Evolutionary conservation across 1,284 basidiomycete species (phyloP), one percentile per base, ranked within the genome.

Genomic region (Sanghuangporus weigelae): DNA sequence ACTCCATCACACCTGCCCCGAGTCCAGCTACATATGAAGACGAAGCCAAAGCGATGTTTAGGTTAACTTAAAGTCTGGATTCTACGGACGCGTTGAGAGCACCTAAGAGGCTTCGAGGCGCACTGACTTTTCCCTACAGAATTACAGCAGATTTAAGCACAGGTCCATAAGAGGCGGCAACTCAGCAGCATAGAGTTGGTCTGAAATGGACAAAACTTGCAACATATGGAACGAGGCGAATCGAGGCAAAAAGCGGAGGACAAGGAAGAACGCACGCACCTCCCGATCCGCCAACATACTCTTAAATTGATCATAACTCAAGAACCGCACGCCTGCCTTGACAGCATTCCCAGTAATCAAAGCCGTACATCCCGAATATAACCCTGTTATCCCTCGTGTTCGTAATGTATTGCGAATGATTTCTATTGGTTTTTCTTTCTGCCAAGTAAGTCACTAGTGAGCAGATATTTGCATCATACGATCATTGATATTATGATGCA

Each of bases 301-400:
- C 78, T 99, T 98, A 79, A 96, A 96, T 73, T 91, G 84, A 73
- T 98, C 96, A 76, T 98, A 99, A 68, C 89, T 92, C 58, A 97
- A 84, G 75, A 99, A 99, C 35, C 96, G 84, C 50, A 99, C 95
- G 7, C 94, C 95, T 2, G 96, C 96, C 78, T 98, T 97, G 68
- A 85, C 74, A 0, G 94, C 84, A 73, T 97, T 97, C 4, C 95
- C 95, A n/a, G 93, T 81, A 3, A 96, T 84, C 19, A 97, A 81
- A 0, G 95, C 95, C 19, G 83, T 84, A 69, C 92, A 94, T 71
- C 93, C 94, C 1, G 93, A 91, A 68, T 96, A 96, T 10, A 96
- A 78, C 1, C 94, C 94, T 0, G 73, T 73, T 8, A 95, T 69
- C 11, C 94, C 94, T 67, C 92, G 86, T 8, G 82, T 82, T 68